Evolutionary conservation across 768 basidiomycete species (phyloP).

Genomic region (Boletellus ananiceps): DNA sequence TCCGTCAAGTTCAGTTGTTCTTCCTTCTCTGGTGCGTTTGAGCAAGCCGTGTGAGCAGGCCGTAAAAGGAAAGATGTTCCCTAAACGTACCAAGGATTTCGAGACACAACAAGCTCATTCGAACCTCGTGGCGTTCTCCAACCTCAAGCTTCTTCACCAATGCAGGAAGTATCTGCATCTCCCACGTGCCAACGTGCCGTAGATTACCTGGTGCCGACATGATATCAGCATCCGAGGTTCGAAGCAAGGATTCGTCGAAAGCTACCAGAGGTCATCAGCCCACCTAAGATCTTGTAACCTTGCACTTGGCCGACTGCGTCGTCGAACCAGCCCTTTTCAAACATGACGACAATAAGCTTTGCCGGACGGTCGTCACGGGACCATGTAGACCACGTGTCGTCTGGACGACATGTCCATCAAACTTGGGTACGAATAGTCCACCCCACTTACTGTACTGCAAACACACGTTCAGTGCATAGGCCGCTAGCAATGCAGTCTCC

Average conservation of each 20-base stretch:
- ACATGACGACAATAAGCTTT: conserved; percentile 16
- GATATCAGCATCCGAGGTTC: no score
- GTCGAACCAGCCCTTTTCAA: conserved; percentile 18
- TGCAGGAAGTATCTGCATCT: conserved; percentile 16
- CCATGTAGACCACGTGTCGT: conserved; percentile 6
- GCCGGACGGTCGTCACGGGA: background rate
- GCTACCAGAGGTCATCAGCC: background rate
- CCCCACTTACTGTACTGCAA: conserved; percentile 12
- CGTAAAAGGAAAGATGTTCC: no score
- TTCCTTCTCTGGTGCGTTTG: no score
- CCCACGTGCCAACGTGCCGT: conserved; percentile 4
- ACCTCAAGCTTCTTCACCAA: conserved; percentile 11
- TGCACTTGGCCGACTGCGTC: conserved; percentile 16
- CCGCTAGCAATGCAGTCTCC: conserved; percentile 13
- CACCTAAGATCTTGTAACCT: background rate
- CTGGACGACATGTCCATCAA: conserved; percentile 1
- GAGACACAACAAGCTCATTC: conserved; percentile 19
- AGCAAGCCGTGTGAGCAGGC: no score
- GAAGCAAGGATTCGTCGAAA: no score
- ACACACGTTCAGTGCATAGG: conserved; percentile 16
- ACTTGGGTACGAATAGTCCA: background rate
- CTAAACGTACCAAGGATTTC: conserved; percentile 18
- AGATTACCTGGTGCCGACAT: conserved; percentile 7
- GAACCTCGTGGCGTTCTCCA: conserved; percentile 10
- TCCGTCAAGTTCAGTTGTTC: background rate